Evolutionary conservation across 179 eudicot genomes (phyloP), one percentile per base, ranked within the genome.

Genomic region (Silene noctiflora): DNA sequence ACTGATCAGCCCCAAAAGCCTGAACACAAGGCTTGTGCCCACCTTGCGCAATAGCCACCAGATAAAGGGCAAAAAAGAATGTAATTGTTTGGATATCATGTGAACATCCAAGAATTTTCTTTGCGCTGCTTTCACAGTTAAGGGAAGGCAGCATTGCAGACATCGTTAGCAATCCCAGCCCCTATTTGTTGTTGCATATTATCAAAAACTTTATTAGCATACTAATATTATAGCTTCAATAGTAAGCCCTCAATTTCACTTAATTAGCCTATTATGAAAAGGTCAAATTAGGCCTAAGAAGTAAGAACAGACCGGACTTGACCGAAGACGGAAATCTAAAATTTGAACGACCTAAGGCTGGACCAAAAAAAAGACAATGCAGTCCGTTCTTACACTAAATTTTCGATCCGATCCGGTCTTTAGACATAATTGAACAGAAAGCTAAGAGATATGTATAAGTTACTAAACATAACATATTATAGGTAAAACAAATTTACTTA

Each of bases 1-100:
- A 92, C 44, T 92, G 97, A 76, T 92, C 91, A 35, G 96, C 97
- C 10, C 92, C 97, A 20, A 92, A 92, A 24, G 97, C 96, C 72
- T 89, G 92, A 55, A 87, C 84, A 74, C 96, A 92, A 65, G 97
- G 94, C 80, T 86, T 87, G 72, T 84, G 88, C 75, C 97, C 97
- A 56, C 91, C 89, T 75, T 86, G 88, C 0, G 87, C 97, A 71
- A 86, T 51, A 62, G 90, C 89, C 68, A 70, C 71, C 42, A 79
- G 58, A 76, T 83, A 79, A 20, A 85, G 77, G 25, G 88, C 81
- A 27, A 70, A 55, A 72, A 79, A 79, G 81, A 77, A 79, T 35
- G 48, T 22, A 25, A 76, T 14, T 25, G 82, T 64, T 77, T 90
- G 90, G 19, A 82, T 31, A 53, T 69, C 69, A 16, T 79, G 67